Conservation (phyloP, 805 yeast species). For the Sungouiella thailandica region DNA sequence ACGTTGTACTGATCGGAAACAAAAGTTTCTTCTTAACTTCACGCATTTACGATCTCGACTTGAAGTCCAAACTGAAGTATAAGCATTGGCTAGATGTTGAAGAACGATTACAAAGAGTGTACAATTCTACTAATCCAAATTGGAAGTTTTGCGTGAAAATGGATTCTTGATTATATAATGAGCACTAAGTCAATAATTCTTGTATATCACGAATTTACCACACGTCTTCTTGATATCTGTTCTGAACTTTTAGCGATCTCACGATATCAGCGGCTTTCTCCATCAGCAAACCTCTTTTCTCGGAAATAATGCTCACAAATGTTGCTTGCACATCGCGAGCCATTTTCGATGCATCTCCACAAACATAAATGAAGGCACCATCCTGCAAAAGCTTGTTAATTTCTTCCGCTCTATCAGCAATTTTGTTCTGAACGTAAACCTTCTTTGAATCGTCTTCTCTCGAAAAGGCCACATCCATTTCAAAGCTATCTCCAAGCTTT, state of each 20-base stretch:
- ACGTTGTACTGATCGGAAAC: slow-evolving; percentile 20
- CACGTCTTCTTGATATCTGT: slow-evolving; percentile 94
- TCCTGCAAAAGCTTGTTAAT: slow-evolving; percentile 48
- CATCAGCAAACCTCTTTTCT: slow-evolving; percentile 57
- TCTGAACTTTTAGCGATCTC: slow-evolving; percentile 74
- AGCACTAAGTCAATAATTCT: background rate
- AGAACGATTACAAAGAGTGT: slow-evolving; percentile 25
- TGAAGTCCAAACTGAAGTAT: slow-evolving; percentile 41
- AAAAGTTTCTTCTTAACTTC: slow-evolving; percentile 30
- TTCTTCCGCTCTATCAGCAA: slow-evolving; percentile 49
- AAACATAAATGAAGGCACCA: slow-evolving; percentile 89
- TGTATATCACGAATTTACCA: slow-evolving; percentile 51
- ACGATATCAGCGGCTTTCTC: slow-evolving; percentile 73
- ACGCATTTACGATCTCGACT: slow-evolving; percentile 44
- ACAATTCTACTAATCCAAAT: slow-evolving; percentile 25
- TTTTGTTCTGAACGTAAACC: slow-evolving; percentile 81
- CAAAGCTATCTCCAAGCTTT: slow-evolving; percentile 55
- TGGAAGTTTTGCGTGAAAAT: slow-evolving; percentile 26
- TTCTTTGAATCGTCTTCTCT: slow-evolving; percentile 55
- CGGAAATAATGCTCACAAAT: slow-evolving; percentile 55
- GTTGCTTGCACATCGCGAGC: slow-evolving; percentile 86
- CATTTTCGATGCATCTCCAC: slow-evolving; percentile 97
- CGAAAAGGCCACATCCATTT: slow-evolving; percentile 80
- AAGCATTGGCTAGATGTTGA: slow-evolving; percentile 45
- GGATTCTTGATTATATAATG: background rate